Percentiles rank a stretch among this genome's conserved stretches.
phyloP scores from a whole-genome alignment of 352 stramenopile genomes.

The Blastocystis sp. region DNA sequence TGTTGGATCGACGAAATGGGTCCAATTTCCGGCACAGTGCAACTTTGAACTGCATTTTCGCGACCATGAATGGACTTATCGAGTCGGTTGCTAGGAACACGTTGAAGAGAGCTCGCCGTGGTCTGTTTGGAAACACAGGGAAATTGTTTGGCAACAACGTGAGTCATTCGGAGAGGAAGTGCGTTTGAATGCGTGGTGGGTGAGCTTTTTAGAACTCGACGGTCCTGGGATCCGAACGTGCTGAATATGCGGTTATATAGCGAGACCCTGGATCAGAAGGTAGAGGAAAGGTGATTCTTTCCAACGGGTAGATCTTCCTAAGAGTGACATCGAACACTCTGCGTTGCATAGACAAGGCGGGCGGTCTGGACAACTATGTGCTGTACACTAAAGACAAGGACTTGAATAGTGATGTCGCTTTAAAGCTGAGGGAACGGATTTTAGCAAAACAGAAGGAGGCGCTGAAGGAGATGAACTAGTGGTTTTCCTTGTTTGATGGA shows the following conservation, averaged over 20 bases:
- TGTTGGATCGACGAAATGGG: background rate
- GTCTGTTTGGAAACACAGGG: constrained; percentile 57
- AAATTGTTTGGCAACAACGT: constrained; percentile 61
- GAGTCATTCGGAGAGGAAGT: constrained; percentile 59
- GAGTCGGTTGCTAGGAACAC: background rate
- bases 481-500: background rate
- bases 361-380: constrained; percentile 61
- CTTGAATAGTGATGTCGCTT: constrained; percentile 45
- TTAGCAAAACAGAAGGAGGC: constrained; percentile 18
- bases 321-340: constrained; percentile 58
- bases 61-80: constrained; percentile 13
- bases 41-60: too few relatives aligned
- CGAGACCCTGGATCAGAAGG: constrained; percentile 59
- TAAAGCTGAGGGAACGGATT: constrained; percentile 44
- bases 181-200: background rate
- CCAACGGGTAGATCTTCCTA: constrained; percentile 32
- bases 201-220: constrained; percentile 45
- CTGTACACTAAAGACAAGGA: constrained; percentile 59
- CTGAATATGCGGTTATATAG: constrained; percentile 57
- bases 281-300: background rate
- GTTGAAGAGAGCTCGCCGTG: constrained; percentile 49
- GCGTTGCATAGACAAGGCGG: constrained; percentile 61
- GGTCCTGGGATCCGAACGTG: constrained; percentile 60
- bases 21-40: background rate
- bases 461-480: constrained; percentile 28